Evolutionary conservation across 768 basidiomycete genomes (phyloP).

Genomic region (Amanita polypyramis): DNA sequence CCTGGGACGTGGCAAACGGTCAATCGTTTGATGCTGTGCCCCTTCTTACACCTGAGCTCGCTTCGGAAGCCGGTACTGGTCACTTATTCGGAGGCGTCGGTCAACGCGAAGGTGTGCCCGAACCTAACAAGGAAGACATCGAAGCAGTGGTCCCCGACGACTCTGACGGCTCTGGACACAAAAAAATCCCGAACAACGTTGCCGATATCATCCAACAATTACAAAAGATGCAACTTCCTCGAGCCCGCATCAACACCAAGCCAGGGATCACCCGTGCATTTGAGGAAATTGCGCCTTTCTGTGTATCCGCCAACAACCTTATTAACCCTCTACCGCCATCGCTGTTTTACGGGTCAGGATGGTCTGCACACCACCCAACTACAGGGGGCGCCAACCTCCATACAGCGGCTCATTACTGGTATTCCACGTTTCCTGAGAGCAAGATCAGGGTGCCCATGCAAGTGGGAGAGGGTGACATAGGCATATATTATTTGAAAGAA

Average conservation of each 20-base stretch:
- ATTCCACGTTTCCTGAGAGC: conserved; percentile 77
- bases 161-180: conserved; percentile 16
- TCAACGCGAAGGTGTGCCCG: conserved; percentile 67
- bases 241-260: conserved; percentile 57
- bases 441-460: conserved; percentile 75
- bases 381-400: conserved; percentile 29
- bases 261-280: conserved; percentile 35
- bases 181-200: conserved; percentile 12
- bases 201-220: conserved; percentile 20
- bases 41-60: conserved; percentile 23
- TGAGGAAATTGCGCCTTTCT: conserved; percentile 84
- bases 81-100: conserved; percentile 83
- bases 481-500: conserved; percentile 81
- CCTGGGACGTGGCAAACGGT: conserved; percentile 71
- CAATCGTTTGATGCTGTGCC: conserved; percentile 50
- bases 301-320: conserved; percentile 94
- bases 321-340: conserved; percentile 95
- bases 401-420: conserved; percentile 80
- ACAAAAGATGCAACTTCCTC: conserved; percentile 50
- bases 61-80: conserved; percentile 28
- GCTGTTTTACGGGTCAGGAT: conserved; percentile 89
- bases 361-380: conserved; percentile 69
- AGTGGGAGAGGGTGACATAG: conserved; percentile 85
- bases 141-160: conserved; percentile 6
- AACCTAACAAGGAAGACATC: conserved; percentile 21